Evolutionary conservation across 345 rosid genomes (phyloP), one percentile per base, ranked within the genome.

Genomic region (Theobroma cacao): DNA sequence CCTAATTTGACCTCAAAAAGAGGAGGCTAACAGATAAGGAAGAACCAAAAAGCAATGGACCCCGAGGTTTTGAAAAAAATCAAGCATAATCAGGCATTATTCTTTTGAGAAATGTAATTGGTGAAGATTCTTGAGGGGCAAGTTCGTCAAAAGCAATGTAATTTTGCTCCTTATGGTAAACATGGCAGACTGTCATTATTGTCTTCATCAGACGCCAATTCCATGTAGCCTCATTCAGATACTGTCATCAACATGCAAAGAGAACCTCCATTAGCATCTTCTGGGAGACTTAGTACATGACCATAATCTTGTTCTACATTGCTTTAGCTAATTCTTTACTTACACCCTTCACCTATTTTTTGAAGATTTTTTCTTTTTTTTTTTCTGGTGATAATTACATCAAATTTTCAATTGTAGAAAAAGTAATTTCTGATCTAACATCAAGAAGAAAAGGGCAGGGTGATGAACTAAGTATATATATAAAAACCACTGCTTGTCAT

Each of bases 161-260:
- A 71, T 94, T 92, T 81, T 86, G 84, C 74, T 90, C 89, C 87
- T 90, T 83, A 68, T 87, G 78, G 64, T 93, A 94, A 64, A 94
- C 91, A 86, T 93, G 98, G 79, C 98, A 94, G 12, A 88, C 45
- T 1, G 98, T 94, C 97, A 94, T 80, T 87, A 94, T 94, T 6
- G 97, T 90, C 92, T 90, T 94, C 98, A 92, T 91, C 70, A 94
- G 76, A 31, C 97, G 94, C 98, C 98, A 92, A 79, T 87, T 94
- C 97, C 98, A 91, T 7, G 88, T 82, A 56, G 97, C 97, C 82
- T 90, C 90, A 28, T 91, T 94, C 84, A 92, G 80, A 81, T 93
- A 93, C 98, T 94, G 95, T 83, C 64, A 24, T 75, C 24, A 77
- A n/a, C 65, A 75, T 20, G 11, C 38, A 65, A 66, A 33, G 55